Evolutionary conservation across 176 grass and related monocot genomes (phyloP), one percentile per base, ranked within the genome.

Genomic region (Musa beccarii): DNA sequence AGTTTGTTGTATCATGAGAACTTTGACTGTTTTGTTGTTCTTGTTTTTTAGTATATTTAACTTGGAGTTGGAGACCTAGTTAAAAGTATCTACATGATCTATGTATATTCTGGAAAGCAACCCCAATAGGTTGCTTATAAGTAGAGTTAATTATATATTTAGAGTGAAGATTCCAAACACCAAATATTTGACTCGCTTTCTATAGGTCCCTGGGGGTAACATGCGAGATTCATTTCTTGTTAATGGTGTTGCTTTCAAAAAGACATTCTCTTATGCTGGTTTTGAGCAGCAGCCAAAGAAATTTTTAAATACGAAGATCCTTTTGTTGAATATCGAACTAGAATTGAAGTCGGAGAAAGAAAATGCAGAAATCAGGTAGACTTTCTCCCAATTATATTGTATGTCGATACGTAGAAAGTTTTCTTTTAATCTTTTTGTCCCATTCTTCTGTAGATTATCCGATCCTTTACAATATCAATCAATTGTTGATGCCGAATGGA

Each of bases 401-500:
- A 43, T 49, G 34, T 43, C 6, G 34, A 43, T 43, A 4, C 0
- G 34, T 43, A 43, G 34, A 43, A 43, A 43, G 0, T 29, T 25
- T 68, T 11, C 9, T 43, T 6, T 79, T 51, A 78, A 20, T 25
- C 63, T 52, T 26, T 53, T 77, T 64, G 2, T n/a, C 34, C 34
- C 4, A 5, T 43, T 43, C 34, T 43, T 81, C 55, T 77, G 9
- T 74, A 96, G 93, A 66, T 83, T 96, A 17, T 92, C 93, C 13
- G 93, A 96, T 59, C 93, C 95, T 70, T 15, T 94, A 26, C 95
- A 99, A 59, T 99, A 99, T 80, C 95, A 99, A 78, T 99, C 95
- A 80, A 94, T 99, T 68, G 90, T 99, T 75, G 91, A 99, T 89
- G 95, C 95, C 73, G 95, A 94, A 78, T 99, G 95, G 90, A 94